Percentiles rank a stretch among this genome's conserved stretches.
phyloP scores from a whole-genome alignment of 2,329 filamentous ascomycete genomes.

The Pezicula carpinea region DNA sequence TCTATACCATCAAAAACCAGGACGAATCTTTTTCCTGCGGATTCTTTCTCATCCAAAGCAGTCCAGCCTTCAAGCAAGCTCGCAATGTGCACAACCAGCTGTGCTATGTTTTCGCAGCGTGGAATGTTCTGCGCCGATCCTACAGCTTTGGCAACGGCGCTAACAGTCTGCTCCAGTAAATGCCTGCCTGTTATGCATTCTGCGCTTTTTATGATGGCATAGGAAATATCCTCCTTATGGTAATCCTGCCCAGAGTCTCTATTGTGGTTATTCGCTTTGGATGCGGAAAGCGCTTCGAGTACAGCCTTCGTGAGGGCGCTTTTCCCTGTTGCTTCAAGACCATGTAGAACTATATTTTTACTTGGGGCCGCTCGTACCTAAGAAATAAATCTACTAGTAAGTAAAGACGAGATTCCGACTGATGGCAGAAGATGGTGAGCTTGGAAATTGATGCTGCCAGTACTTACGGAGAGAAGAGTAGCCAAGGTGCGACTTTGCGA shows the following conservation, averaged over 20 bases:
- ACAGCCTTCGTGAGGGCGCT: constrained; percentile 63
- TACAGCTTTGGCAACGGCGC: constrained; percentile 51
- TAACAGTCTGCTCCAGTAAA: constrained; percentile 67
- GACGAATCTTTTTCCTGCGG: constrained; percentile 54
- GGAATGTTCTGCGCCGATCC: constrained; percentile 44
- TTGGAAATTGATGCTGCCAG: constrained; percentile 32
- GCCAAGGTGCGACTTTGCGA: constrained; percentile 54
- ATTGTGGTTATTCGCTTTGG: constrained; percentile 51
- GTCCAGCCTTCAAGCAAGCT: constrained; percentile 45
- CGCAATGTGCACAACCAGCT: constrained; percentile 68
- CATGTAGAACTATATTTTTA: constrained; percentile 70
- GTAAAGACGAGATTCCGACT: neutral
- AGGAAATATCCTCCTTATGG: constrained; percentile 40
- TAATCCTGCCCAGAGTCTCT: constrained; percentile 47
- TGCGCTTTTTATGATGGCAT: constrained; percentile 61
- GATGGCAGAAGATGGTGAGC: constrained; percentile 1
- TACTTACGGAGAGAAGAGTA: constrained; percentile 41
- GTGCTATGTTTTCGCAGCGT: constrained; percentile 76
- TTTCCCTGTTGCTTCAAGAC: constrained; percentile 84
- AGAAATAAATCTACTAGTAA: constrained; percentile 2
- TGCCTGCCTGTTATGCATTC: constrained; percentile 79
- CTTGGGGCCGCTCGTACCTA: constrained; percentile 13
- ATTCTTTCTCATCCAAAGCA: constrained; percentile 19
- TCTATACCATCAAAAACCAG: constrained; percentile 88
- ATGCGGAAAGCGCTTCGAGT: constrained; percentile 41